Base-by-base conservation (phyloP, 768 basidiomycete species). In the Termitomyces titanicus region DNA sequence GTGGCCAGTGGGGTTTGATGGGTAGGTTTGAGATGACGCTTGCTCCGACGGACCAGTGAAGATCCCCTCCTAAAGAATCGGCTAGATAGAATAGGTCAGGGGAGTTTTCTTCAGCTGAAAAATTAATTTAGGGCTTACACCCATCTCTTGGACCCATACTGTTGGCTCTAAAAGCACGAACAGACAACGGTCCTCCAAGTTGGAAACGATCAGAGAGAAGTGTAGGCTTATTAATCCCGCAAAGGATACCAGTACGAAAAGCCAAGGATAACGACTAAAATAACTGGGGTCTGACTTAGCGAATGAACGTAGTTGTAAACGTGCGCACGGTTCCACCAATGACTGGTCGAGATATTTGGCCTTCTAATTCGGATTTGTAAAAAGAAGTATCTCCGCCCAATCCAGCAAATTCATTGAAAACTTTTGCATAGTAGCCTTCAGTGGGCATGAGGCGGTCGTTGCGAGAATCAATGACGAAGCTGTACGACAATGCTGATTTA, bases 161-260 rank as follows among this genome's bases (percentile, higher is more conserved):
- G 64, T 90, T 92, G 6, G 78, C 74, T 42, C 79, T 79, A 71
- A 96, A 95, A 48, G 83, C 81, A 5, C 97, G 77, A 0, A 98
- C 78, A 51, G 85, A 92, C 7, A 87, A 82, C 0, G 97, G 94
- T 0, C 97, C 97, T 24, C 97, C 97, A 0, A 98, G 79, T 60
- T 96, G 94, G 68, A 94, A 94, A 5, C 94, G 84, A 70, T 99
- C 97, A 1, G 85, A 79, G 63, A 92, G 88, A 22, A 84, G 78
- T 7, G 81, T 77, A 12, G 75, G 69, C 11, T 75, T 71, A 11
- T 62, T 61, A 25, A 96, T 68, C 45, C 85, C 81, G 65, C 82
- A 82, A 11, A 98, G 71, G 24, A 91, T 55, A 2, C 95, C 95
- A 0, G 83, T 74, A 9, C 87, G 78, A 2, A 84, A 84, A 3